Conservation (phyloP, 1,284 basidiomycete genomes). For the Rhodotorula sp. region DNA sequence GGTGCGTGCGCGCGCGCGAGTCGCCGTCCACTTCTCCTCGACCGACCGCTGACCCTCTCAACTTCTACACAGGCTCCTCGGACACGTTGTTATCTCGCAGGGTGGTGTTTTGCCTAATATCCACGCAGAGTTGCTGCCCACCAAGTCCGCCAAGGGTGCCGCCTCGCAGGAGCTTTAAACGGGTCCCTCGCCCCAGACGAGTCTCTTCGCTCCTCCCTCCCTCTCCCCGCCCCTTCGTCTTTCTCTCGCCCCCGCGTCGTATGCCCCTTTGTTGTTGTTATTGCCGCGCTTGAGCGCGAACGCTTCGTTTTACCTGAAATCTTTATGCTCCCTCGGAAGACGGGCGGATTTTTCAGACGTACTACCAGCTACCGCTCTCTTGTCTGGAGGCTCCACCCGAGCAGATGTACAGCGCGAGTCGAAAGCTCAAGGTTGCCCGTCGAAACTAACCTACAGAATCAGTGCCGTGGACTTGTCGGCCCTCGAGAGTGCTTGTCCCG, state of each 20-base stretch:
- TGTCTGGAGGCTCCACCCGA: too few species aligned
- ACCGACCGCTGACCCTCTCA: background rate
- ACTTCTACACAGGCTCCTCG: conserved; percentile 62
- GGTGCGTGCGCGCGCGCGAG: background rate
- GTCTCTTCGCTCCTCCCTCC: background rate
- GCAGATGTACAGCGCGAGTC: too few species aligned
- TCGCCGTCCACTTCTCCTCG: too few species aligned
- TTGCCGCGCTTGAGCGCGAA: too few species aligned
- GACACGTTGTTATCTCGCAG: conserved; percentile 82
- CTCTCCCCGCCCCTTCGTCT: background rate
- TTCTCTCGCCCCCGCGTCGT: background rate
- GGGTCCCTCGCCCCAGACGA: background rate
- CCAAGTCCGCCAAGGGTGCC: conserved; percentile 52
- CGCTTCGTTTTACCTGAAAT: too few species aligned
- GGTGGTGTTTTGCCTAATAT: conserved; percentile 54
- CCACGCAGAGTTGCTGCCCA: conserved; percentile 65
- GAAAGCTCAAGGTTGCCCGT: too few species aligned
- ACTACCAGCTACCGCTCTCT: too few species aligned
- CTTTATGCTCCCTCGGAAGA: too few species aligned
- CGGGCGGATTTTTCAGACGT: too few species aligned
- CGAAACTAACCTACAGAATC: too few species aligned
- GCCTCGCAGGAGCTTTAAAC: conserved; percentile 16
- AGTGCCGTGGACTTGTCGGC: too few species aligned
- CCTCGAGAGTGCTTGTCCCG: too few species aligned
- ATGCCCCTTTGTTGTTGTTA: background rate